These are phyloP conservation scores for Vanrija sp. DNA, from an alignment of 1,284 basidiomycete species.

Conservation along the genomic window DNA sequence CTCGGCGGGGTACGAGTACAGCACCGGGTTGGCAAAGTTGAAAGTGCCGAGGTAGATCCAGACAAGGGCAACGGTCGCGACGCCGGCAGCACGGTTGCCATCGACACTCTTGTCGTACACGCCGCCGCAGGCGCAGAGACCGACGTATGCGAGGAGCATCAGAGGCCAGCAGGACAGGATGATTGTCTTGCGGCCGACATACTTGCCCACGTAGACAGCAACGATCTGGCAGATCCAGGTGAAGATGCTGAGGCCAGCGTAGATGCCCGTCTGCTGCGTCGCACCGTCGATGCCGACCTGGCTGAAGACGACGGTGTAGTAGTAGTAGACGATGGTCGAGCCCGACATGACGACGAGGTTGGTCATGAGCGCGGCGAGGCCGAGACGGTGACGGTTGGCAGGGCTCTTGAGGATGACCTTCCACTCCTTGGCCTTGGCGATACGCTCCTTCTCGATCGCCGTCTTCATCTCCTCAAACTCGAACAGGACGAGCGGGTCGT, in stretches of 20 bases:
- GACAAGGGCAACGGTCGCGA: slow-evolving; percentile 45
- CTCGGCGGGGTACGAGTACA: slow-evolving; percentile 47
- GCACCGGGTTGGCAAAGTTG: slow-evolving; percentile 45
- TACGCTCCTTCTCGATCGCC: slow-evolving; percentile 65
- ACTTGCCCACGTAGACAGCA: slow-evolving; percentile 37
- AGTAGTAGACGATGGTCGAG: slow-evolving; percentile 49
- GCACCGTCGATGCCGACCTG: slow-evolving; percentile 47
- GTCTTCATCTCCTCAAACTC: slow-evolving; percentile 75
- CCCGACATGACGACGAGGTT: slow-evolving; percentile 36
- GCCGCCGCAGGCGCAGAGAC: slow-evolving; percentile 40
- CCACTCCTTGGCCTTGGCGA: slow-evolving; percentile 47
- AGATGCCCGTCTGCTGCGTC: slow-evolving; percentile 48
- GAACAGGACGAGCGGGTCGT: slow-evolving; percentile 65
- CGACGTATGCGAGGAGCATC: slow-evolving; percentile 38
- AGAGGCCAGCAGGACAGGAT: slow-evolving; percentile 46
- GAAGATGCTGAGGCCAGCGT: slow-evolving; percentile 47
- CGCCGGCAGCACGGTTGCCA: slow-evolving; percentile 28
- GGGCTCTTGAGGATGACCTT: slow-evolving; percentile 32
- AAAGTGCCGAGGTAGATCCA: slow-evolving; percentile 49
- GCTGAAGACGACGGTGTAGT: slow-evolving; percentile 46
- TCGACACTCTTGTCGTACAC: slow-evolving; percentile 34
- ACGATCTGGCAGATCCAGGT: slow-evolving; percentile 46
- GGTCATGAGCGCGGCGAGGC: slow-evolving; percentile 45
- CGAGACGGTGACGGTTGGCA: slow-evolving; percentile 41
- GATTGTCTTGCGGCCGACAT: slow-evolving; percentile 41